Percentiles rank a stretch among this genome's conserved stretches.
Conservation (phyloP, 441 rosid species). For the Gossypium trilobum region DNA sequence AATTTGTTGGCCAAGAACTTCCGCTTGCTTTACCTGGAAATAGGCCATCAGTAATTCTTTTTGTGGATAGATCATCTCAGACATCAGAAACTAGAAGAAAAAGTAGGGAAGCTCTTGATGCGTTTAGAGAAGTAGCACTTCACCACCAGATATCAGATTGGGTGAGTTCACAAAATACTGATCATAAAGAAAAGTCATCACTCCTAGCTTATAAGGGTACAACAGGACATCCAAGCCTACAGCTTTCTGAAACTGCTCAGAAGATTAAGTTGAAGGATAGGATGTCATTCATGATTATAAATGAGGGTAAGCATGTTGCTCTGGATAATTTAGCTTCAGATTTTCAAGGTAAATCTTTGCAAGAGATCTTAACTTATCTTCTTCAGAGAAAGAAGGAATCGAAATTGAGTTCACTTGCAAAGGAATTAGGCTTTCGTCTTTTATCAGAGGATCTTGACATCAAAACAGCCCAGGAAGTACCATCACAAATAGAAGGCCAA, state of each 20-base stretch:
- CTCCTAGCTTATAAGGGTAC: slow-evolving; percentile 27
- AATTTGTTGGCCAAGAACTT: slow-evolving; percentile 38
- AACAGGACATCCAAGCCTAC: slow-evolving; percentile 40
- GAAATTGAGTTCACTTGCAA: slow-evolving; percentile 68
- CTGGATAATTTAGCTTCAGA: slow-evolving; percentile 45
- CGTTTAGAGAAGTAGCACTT: slow-evolving; percentile 55
- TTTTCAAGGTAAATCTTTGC: slow-evolving; percentile 60
- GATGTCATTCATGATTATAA: slow-evolving; percentile 59
- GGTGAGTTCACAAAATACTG: slow-evolving; percentile 23
- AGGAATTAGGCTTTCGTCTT: slow-evolving; percentile 77
- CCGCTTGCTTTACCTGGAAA: slow-evolving; percentile 52
- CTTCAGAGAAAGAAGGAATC: slow-evolving; percentile 55
- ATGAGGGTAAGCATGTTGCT: slow-evolving; percentile 52
- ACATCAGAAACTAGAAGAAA: slow-evolving; percentile 44
- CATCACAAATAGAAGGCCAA: slow-evolving; percentile 34
- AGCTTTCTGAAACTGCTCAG: slow-evolving; percentile 33
- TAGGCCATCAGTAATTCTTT: slow-evolving; percentile 66
- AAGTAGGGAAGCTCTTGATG: slow-evolving; percentile 57
- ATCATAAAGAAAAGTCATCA: slow-evolving; percentile 28
- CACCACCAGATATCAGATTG: slow-evolving; percentile 32
- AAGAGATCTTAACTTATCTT: slow-evolving; percentile 54
- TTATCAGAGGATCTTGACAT: slow-evolving; percentile 64
- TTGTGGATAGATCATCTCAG: slow-evolving; percentile 73
- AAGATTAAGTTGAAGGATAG: slow-evolving; percentile 47
- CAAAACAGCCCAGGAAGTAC: slow-evolving; percentile 33